Base-by-base conservation (phyloP, 345 rosid genomes). In the Clarkia xantiana region DNA sequence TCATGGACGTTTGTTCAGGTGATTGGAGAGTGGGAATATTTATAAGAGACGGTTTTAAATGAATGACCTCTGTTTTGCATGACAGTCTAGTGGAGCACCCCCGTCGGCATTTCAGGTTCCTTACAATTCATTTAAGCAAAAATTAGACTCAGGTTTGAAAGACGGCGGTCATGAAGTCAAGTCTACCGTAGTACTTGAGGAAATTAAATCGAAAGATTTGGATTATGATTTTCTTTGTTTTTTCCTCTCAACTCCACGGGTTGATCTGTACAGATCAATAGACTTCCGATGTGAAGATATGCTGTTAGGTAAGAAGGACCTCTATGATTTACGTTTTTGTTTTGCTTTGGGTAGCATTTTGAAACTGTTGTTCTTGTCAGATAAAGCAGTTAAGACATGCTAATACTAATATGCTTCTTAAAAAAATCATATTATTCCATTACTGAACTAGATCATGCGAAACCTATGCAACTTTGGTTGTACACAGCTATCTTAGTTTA, bases 201-300 rank as follows among this genome's bases (percentile, higher is more conserved):
- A 63, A 57, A 63, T 60, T 25, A 62, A 53, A 44, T 55, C 73
- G 17, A 77, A 82, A 44, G 82, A 82, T 64, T 70, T 90, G 71
- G 95, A 81, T 63, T 81, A 90, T 45, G 76, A 82, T 12, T 90
- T 90, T 67, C 65, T 72, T 51, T 90, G 97, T 62, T 77, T 79
- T 69, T 86, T 85, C 73, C 75, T 90, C 62, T 90, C 95, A 56
- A 81, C 71, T 60, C 79, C 75, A 49, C 67, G 95, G 54, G 55
- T 81, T 63, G 94, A 86, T 67, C 85, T 90, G 42, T 90, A 90
- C 44, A 83, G 91, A 70, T 67, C 74, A 39, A 81, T 90, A 56
- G 97, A 90, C 58, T 68, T 66, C 60, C 80, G 95, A 47, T 86
- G 97, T 62, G 97, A 90, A 70, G 84, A 80, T 49, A 90, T 90